These are phyloP conservation scores for Suaeda aralocaspica DNA, from an alignment of 148 eudicot genomes.

Conservation along the genomic window DNA sequence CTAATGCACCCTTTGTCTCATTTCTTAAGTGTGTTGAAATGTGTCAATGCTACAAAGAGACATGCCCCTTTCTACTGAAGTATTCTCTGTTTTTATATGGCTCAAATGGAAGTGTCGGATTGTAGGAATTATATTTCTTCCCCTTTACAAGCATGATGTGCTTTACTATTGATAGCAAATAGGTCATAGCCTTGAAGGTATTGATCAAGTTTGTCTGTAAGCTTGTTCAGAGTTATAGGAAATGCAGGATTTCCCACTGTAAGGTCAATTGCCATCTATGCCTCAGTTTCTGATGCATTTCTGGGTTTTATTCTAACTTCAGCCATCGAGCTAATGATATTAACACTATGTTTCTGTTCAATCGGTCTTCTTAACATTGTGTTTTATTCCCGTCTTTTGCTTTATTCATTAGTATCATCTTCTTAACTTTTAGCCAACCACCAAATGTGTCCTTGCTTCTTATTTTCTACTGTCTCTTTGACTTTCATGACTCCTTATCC, in stretches of 20 bases:
- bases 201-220: not conserved
- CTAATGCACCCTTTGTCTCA: too few species aligned
- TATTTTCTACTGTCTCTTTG: not conserved
- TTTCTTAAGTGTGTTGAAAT: not conserved
- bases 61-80: not conserved
- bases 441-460: not conserved
- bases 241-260: not conserved
- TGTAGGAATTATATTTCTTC: not conserved
- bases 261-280: not conserved
- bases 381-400: not conserved
- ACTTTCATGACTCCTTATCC: not conserved
- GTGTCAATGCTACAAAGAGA: not conserved
- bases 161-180: not conserved
- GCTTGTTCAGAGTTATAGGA: not conserved
- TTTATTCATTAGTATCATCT: not conserved
- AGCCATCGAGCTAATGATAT: too few species aligned
- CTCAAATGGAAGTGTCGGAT: not conserved
- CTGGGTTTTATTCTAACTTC: too few species aligned
- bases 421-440: constrained; percentile 5
- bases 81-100: not conserved
- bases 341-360: too few species aligned
- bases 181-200: not conserved
- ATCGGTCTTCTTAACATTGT: too few species aligned
- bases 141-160: not conserved
- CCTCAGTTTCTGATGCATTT: not conserved